phyloP scores from a whole-genome alignment of 2,329 filamentous ascomycete species.

The Magnaporthiopsis incrustans region DNA sequence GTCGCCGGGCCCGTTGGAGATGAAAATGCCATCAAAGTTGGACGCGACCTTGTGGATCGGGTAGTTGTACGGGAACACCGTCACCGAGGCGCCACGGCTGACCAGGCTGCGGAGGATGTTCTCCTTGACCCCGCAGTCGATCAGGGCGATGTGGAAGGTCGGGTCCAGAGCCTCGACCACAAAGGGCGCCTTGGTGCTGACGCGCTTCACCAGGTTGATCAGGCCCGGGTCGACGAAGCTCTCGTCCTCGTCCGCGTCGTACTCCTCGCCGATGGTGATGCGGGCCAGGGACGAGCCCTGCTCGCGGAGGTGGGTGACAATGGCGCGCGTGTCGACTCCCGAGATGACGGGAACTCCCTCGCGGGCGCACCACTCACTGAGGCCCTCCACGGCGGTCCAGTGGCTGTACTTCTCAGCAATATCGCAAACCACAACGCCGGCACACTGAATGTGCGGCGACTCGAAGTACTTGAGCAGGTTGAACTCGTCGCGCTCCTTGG shows the following conservation, averaged over 20 bases:
- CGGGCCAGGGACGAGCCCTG: slow-evolving; percentile 91
- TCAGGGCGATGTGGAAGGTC: slow-evolving; percentile 82
- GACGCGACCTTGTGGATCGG: slow-evolving; percentile 97
- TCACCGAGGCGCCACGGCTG: slow-evolving; percentile 82
- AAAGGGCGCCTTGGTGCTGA: slow-evolving; percentile 97
- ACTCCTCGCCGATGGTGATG: slow-evolving; percentile 93
- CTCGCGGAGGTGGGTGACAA: slow-evolving; percentile 93
- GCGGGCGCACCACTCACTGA: slow-evolving; percentile 89
- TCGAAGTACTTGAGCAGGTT: slow-evolving; percentile 97
- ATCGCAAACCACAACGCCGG: slow-evolving; percentile 91
- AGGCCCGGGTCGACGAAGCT: slow-evolving; percentile 90
- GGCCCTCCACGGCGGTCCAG: slow-evolving; percentile 94
- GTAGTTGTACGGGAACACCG: slow-evolving; percentile 93
- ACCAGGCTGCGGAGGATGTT: slow-evolving; percentile 96
- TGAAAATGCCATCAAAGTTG: slow-evolving; percentile 98
- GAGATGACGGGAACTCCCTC: slow-evolving; percentile 95
- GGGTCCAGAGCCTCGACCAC: slow-evolving; percentile 81
- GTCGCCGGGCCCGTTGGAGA: slow-evolving; percentile 97
- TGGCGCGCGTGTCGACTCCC: slow-evolving; percentile 91
- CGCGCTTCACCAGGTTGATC: slow-evolving; percentile 92
- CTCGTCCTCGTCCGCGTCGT: slow-evolving; percentile 93
- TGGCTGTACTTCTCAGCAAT: slow-evolving; percentile 92
- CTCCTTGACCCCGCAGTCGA: slow-evolving; percentile 99
- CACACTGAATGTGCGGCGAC: slow-evolving; percentile 93
- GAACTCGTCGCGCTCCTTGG: slow-evolving; percentile 72